phyloP scores from a whole-genome alignment of 169 alveolate species.

The Eimeria praecox region DNA sequence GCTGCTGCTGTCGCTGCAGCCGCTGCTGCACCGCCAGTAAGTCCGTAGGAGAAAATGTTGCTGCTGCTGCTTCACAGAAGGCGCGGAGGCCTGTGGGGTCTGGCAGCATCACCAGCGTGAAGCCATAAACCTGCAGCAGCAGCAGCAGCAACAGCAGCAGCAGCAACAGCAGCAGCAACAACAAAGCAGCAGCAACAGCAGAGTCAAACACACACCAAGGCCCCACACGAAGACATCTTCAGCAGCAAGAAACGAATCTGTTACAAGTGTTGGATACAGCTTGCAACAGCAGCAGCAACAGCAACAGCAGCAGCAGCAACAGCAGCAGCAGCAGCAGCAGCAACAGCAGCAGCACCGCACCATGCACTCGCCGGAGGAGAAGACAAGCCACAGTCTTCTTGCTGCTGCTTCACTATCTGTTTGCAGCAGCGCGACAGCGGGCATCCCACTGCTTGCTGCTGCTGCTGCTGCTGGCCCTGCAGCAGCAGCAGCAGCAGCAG shows the following conservation, averaged over 20 bases:
- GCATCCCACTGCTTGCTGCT: not conserved
- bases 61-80: conserved; percentile 22
- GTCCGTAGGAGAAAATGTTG: not conserved
- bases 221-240: too few species aligned
- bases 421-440: conserved; percentile 38
- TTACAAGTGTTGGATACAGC: too few species aligned
- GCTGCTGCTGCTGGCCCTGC: not conserved
- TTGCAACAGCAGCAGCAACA: too few species aligned
- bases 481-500: conserved; percentile 38
- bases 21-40: not conserved
- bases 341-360: conserved; percentile 30
- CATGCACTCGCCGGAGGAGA: conserved; percentile 37
- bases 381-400: conserved; percentile 40
- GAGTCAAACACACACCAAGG: too few species aligned
- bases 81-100: not conserved
- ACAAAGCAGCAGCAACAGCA: not conserved
- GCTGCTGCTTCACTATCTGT: conserved; percentile 33
- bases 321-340: conserved; percentile 7
- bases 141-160: conserved; percentile 38
- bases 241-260: too few species aligned
- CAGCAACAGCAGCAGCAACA: conserved; percentile 15
- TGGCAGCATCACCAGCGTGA: conserved; percentile 5
- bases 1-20: conserved; percentile 31
- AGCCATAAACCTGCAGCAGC: conserved; percentile 1
- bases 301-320: not conserved